phyloP scores from a whole-genome alignment of 108 stramenopile genomes.

The Seminavis robusta region DNA sequence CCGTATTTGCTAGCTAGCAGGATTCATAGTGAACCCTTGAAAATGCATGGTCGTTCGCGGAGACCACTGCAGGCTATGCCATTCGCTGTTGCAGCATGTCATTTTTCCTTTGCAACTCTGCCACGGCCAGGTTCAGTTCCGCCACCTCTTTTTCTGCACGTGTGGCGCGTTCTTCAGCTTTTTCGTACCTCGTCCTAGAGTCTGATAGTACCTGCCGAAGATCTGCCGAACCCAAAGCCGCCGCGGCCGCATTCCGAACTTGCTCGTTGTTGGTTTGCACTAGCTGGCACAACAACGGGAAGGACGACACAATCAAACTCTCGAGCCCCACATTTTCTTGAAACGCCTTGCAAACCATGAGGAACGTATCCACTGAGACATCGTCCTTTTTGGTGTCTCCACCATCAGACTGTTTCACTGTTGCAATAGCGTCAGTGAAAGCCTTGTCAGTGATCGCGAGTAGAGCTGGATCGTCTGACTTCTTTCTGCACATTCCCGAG shows the following conservation, averaged over 20 bases:
- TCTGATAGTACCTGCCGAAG: slow-evolving; percentile 39
- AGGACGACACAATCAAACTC: slow-evolving; percentile 41
- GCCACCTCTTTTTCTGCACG: slow-evolving; percentile 28
- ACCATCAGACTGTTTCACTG: slow-evolving; percentile 13
- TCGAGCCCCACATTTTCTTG: slow-evolving; percentile 41
- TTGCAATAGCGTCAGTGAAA: not conserved
- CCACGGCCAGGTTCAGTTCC: slow-evolving; percentile 24
- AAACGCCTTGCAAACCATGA: slow-evolving; percentile 50
- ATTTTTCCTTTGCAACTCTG: slow-evolving; percentile 49
- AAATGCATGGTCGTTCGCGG: no score
- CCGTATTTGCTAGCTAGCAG: no score
- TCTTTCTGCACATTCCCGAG: not conserved
- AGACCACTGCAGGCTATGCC: no score
- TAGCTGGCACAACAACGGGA: slow-evolving; percentile 56
- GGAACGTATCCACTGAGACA: slow-evolving; percentile 29
- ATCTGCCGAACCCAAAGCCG: slow-evolving; percentile 38
- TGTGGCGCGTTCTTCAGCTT: slow-evolving; percentile 45
- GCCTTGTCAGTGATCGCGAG: not conserved
- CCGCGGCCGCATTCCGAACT: slow-evolving; percentile 49
- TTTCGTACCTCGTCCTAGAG: slow-evolving; percentile 32
- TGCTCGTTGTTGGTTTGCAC: slow-evolving; percentile 39
- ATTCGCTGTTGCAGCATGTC: slow-evolving; percentile 48
- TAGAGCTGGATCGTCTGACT: not conserved
- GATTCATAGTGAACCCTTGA: no score
- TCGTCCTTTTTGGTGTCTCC: not conserved